Evolutionary conservation across 768 basidiomycete species (phyloP).

Genomic region (Kwoniella shandongensis): DNA sequence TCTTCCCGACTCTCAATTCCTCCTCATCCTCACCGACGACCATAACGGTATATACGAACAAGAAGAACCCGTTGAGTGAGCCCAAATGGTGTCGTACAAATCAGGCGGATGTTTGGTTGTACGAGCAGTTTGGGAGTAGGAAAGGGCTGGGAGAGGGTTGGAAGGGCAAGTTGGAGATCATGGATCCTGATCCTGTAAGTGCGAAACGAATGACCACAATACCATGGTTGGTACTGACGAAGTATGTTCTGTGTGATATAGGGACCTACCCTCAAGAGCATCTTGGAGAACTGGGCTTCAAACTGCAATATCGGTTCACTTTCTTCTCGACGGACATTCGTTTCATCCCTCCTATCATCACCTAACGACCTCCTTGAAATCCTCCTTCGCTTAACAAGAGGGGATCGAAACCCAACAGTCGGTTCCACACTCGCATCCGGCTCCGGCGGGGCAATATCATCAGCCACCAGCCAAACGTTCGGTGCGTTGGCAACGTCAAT

Average conservation of each 20-base stretch:
- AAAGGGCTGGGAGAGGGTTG: conserved; percentile 57
- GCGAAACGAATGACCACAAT: conserved; percentile 3
- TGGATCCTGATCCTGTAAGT: conserved; percentile 91
- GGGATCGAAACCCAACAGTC: conserved; percentile 62
- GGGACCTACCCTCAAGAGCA: conserved; percentile 88
- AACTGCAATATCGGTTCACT: conserved; percentile 74
- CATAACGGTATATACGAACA: conserved; percentile 67
- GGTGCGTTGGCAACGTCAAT: conserved; percentile 54
- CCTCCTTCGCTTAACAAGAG: conserved; percentile 83
- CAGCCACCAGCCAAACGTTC: conserved; percentile 52
- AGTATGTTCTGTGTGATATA: conserved; percentile 53
- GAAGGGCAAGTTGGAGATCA: conserved; percentile 88
- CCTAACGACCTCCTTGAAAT: conserved; percentile 90
- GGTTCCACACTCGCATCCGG: conserved; percentile 64
- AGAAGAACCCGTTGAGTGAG: conserved; percentile 81
- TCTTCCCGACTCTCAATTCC: not conserved
- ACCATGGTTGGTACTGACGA: too few species aligned
- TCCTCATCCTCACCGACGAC: too few species aligned
- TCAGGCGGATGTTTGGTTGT: conserved; percentile 83
- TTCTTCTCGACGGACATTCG: conserved; percentile 79
- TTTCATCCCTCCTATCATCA: conserved; percentile 81
- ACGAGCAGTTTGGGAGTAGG: conserved; percentile 36
- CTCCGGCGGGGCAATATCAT: too few species aligned
- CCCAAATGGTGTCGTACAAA: conserved; percentile 97
- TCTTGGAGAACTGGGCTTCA: conserved; percentile 85